Conservation (phyloP, 192 early-diverging fungal genomes). For the Linnemannia zychae region DNA sequence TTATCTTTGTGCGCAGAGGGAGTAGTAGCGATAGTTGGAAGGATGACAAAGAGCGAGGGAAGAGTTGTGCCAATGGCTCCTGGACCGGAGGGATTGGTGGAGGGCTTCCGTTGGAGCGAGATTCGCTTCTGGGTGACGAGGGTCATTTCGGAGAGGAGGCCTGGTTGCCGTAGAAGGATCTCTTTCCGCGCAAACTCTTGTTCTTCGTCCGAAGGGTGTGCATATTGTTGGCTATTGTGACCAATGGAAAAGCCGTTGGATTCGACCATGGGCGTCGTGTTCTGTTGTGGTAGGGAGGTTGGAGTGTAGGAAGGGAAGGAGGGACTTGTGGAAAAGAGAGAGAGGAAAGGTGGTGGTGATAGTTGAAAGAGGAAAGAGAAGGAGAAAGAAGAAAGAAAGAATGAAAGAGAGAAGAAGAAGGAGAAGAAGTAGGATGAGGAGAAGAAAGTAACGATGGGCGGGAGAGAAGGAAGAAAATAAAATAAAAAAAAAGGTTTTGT, state of each 20-base stretch:
- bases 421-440: neutral
- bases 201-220: neutral
- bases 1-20: neutral
- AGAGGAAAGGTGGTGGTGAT: neutral
- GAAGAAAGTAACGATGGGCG: neutral
- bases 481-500: neutral
- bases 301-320: neutral
- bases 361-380: neutral
- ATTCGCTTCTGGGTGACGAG: constrained; percentile 25
- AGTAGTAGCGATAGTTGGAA: neutral
- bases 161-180: constrained; percentile 12
- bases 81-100: neutral
- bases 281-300: no score
- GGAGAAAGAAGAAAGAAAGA: neutral
- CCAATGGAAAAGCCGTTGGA: no score
- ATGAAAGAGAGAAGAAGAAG: neutral
- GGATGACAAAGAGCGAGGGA: constrained; percentile 24
- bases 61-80: constrained; percentile 6
- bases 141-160: constrained; percentile 12
- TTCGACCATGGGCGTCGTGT: no score
- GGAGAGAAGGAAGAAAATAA: neutral
- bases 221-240: no score
- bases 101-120: constrained; percentile 12
- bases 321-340: neutral
- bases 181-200: neutral